Evolutionary conservation across 306 rosid genomes (phyloP), one percentile per base, ranked within the genome.

Genomic region (Betula pendula): DNA sequence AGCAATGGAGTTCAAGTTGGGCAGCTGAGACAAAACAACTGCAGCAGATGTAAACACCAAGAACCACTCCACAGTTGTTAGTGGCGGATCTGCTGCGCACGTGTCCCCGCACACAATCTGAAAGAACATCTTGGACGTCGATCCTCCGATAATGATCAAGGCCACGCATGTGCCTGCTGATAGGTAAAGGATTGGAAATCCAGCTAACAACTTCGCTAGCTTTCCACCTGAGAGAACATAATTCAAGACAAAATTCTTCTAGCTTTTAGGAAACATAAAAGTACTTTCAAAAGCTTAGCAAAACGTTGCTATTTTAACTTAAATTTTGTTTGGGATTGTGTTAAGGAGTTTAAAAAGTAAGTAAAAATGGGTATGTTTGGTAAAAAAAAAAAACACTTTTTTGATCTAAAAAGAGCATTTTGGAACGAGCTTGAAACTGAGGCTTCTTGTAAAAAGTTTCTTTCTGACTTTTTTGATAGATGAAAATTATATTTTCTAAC

Each of bases 1-100:
- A 12, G 89, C 86, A 16, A 88, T 81, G 68, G 91, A 85, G 76
- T 85, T 88, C 78, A 88, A 68, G 84, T 83, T 88, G 0, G 91
- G 91, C 52, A 88, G 72, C 59, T 81, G 81, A 12, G 89, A 86
- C 22, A 85, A 58, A n/a, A 85, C 4, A 42, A 88, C 86, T 1
- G 86, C 88, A 11, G 45, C 86, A 29, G 80, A 76, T 6, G 91
- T 85, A 69, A 83, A 83, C 5, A 80, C 83, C 80, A 85, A 70
- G 82, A 1, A 83, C 91, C 91, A 88, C 55, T 88, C 89, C 22
- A 77, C 78, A 0, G 80, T 22, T 8, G 91, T 83, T 43, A 85
- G 49, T n/a, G 84, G 59, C 68, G 3, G 27, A n/a, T 60, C 52
- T 25, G 74, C 40, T 3, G 80, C 68, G 71, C 89, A 84, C 7